Base-by-base conservation (phyloP, 305 asterid genomes). In the Fraxinus angustifolia region DNA sequence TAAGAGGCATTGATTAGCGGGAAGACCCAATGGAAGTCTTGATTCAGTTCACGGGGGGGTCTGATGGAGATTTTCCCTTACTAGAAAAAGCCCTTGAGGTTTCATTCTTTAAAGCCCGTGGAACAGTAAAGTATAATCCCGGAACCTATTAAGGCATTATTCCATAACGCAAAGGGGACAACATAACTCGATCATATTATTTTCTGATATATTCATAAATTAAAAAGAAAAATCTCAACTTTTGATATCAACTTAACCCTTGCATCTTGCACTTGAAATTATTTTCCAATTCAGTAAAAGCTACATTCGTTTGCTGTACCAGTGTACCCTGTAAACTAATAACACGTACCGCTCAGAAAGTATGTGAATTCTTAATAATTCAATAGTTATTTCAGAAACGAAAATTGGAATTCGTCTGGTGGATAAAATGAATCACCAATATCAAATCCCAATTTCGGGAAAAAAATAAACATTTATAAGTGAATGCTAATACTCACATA, bases 401-500 rank as follows among this genome's bases (percentile, higher is more conserved):
- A 48, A 14, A 23, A 48, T 14, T 21, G 21, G 30, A 70, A 8
- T 6, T 40, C 36, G 34, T 34, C 62, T 48, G 28, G 71, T 76
- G 65, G 12, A 72, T 35, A 8, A 40, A 74, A 11, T 42, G 11
- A 4, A 73, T n/a, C 45, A 28, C 42, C 80, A 62, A 73, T 38
- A 76, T 67, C 81, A 68, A 73, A 35, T 67, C 73, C 73, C 45
- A 67, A 65, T 31, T 65, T 14, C 7, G 60, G 35, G 38, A 38
- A 16, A 48, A 4, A 53, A 53, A n/a, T 16, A 50, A 53, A 5
- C 8, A 0, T n/a, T 53, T n/a, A 77, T 34, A 79, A 53, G 35
- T 19, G 2, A 14, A 11, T 28, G 31, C 74, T 65, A 38, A 82
- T 60, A 88, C 91, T 84, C 85, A 88, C 91, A 88, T 88, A 16